These are phyloP conservation scores for Euphorbia peplus DNA, from an alignment of 345 rosid species.

Conservation along the genomic window DNA sequence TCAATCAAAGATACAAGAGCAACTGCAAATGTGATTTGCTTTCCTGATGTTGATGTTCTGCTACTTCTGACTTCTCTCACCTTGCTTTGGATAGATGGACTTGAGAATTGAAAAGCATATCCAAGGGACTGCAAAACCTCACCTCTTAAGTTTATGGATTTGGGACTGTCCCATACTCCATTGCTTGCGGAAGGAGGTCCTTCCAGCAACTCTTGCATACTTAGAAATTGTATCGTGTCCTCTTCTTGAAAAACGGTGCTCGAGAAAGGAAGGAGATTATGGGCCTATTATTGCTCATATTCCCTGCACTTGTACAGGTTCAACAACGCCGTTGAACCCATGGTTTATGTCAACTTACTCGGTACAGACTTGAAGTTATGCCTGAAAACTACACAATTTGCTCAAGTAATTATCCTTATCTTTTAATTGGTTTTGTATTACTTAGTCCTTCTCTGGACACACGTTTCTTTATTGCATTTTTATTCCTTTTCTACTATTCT, in stretches of 20 bases:
- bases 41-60: conserved; percentile 24
- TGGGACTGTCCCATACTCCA: conserved; percentile 14
- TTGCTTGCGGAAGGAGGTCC: conserved; percentile 23
- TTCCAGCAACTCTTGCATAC: conserved; percentile 18
- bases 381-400: background rate
- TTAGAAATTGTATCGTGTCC: too few relatives aligned
- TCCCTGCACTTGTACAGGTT: conserved; percentile 5
- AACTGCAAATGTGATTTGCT: conserved; percentile 16
- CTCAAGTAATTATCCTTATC: background rate
- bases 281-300: conserved; percentile 22
- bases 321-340: background rate
- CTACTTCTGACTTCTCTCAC: conserved; percentile 28
- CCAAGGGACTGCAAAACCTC: conserved; percentile 23
- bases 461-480: too few relatives aligned
- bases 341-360: conserved; percentile 8
- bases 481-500: too few relatives aligned
- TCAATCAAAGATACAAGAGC: conserved; percentile 5
- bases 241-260: conserved; percentile 10
- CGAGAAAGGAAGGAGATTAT: conserved; percentile 22
- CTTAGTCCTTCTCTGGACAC: too few relatives aligned
- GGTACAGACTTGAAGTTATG: conserved; percentile 6
- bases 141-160: conserved; percentile 19
- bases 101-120: conserved; percentile 15
- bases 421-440: background rate
- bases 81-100: conserved; percentile 8